Base-by-base conservation (phyloP, 2,329 filamentous ascomycete species). In the Diaporthe capsici region DNA sequence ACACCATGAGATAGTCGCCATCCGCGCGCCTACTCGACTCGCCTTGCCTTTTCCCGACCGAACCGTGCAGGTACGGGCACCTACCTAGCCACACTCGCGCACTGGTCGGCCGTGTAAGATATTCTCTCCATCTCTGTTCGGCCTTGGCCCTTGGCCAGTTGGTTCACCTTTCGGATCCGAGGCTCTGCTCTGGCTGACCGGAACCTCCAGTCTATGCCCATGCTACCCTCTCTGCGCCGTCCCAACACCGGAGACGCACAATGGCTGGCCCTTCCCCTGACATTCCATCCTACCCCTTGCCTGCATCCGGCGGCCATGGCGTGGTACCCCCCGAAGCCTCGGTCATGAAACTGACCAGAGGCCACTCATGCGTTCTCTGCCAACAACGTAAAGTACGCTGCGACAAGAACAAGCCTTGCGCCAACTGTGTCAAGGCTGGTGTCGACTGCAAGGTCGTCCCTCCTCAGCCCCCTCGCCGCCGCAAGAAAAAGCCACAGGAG, bases 331-430 rank as follows among this genome's bases (percentile, higher is more conserved):
- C 76, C 76, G 88, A 90, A 76, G 80, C 85, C 72, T 85, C 86
- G 53, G 83, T 85, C 73, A 55, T 70, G 49, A 91, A 91, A 82
- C 83, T 91, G 79, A 91, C 89, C 53, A 86, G 90, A 68, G 90
- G 90, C 75, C 90, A 90, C 77, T 91, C 89, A 76, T 96, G 94
- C 80, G 88, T 94, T 20, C 87, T 92, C 28, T 96, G 94, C 81
- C 93, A 95, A 81, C 93, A 94, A 82, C 91, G 93, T 76, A 95
- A 95, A 82, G 89, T 95, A 57, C 92, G 92, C 76, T 95, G 94
- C 83, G 92, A 95, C 83, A 93, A 93, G 83, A 90, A 89, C 79
- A 92, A 92, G 83, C 93, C 93, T 22, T 95, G 94, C 81, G 87
- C 89, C 79, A 93, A 93, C 83, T 95, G 93, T 81, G 85, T 91